Conservation (phyloP, 352 stramenopile genomes). For the Globisporangium iwayamae region DNA sequence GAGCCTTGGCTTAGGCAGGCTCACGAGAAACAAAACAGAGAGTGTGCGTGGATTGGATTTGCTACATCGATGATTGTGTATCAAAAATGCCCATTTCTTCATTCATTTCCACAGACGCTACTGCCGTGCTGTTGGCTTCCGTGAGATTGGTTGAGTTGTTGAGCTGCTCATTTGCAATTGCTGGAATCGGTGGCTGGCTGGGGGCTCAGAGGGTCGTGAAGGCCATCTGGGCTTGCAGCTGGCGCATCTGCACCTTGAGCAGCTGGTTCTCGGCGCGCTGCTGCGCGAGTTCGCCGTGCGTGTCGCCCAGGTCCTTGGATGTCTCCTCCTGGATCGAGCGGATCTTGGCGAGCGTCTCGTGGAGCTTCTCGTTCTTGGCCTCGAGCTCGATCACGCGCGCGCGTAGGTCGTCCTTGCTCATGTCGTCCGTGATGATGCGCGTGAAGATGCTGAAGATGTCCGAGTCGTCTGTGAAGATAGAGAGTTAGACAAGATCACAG, state of each 20-base stretch:
- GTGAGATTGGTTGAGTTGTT: no score
- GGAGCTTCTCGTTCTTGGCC: conserved; percentile 69
- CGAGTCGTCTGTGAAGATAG: conserved; percentile 43
- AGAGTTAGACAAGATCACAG: conserved; percentile 1
- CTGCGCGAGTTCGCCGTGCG: conserved; percentile 41
- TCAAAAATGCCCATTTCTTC: conserved; percentile 6
- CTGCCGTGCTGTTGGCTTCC: no score
- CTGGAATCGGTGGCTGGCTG: background rate
- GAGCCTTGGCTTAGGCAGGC: no score
- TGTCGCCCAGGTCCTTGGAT: conserved; percentile 41
- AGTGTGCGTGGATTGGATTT: conserved; percentile 1
- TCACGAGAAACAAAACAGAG: background rate
- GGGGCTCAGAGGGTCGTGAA: conserved; percentile 40
- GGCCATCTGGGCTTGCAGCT: conserved; percentile 58
- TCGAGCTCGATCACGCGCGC: conserved; percentile 68
- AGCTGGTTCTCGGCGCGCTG: conserved; percentile 55
- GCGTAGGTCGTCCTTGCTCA: conserved; percentile 74
- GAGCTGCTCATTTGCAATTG: no score
- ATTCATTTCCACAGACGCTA: background rate
- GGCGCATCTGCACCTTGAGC: conserved; percentile 56
- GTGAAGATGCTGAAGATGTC: conserved; percentile 85
- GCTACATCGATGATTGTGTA: background rate
- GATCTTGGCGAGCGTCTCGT: conserved; percentile 67
- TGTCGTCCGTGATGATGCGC: conserved; percentile 76
- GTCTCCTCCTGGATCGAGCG: conserved; percentile 61